phyloP scores from a whole-genome alignment of 768 basidiomycete species.

The Neoboletus brunneissimus region DNA sequence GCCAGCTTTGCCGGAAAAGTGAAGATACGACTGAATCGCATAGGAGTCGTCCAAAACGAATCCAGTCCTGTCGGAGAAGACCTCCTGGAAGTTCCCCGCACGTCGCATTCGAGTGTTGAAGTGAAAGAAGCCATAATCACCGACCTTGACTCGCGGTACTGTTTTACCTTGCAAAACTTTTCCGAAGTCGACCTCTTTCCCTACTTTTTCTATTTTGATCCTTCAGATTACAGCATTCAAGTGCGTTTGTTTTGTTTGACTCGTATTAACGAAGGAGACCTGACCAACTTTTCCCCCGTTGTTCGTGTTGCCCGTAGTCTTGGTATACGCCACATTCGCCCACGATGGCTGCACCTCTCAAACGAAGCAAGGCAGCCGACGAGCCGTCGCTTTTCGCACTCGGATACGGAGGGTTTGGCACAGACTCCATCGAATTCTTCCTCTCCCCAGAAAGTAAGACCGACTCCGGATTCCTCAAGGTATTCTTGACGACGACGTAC shows the following conservation, averaged over 20 bases:
- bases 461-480: constrained; percentile 23
- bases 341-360: constrained; percentile 10
- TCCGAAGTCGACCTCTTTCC: constrained; percentile 20
- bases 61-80: constrained; percentile 9
- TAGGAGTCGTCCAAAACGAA: not conserved
- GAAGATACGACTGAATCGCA: constrained; percentile 8
- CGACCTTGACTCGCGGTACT: constrained; percentile 9
- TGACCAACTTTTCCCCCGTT: not conserved
- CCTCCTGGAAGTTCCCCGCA: constrained; percentile 2
- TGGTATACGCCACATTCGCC: constrained; percentile 16
- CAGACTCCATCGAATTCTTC: constrained; percentile 18
- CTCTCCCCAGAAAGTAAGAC: not conserved
- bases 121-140: constrained; percentile 14
- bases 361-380: not conserved
- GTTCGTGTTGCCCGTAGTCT: not conserved
- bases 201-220: constrained; percentile 26
- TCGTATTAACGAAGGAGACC: not conserved
- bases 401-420: constrained; percentile 22
- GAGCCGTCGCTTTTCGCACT: constrained; percentile 16
- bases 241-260: constrained; percentile 1
- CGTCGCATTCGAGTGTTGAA: not conserved
- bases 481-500: constrained; percentile 20
- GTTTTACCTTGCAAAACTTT: constrained; percentile 17
- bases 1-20: constrained; percentile 12
- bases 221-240: constrained; percentile 18